A percentile compares a stretch with the other conserved stretches of the same genome.
These are phyloP conservation scores for Uromyces viciae-fabae DNA, from an alignment of 1,284 basidiomycete genomes.

Conservation along the genomic window DNA sequence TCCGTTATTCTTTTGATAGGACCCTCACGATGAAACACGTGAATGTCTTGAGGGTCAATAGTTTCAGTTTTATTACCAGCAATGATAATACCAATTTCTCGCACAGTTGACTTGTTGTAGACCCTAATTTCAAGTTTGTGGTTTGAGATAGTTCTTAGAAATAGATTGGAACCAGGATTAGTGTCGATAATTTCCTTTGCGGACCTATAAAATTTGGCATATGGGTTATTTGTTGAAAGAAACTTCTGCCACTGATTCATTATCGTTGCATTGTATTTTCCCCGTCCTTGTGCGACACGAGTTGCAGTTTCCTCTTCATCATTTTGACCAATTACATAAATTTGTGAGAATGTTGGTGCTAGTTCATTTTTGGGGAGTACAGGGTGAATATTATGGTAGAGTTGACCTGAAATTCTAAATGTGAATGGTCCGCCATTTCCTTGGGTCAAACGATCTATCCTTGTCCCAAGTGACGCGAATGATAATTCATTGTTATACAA, in stretches of 20 bases:
- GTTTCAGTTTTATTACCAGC: neutral
- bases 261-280: neutral
- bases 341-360: neutral
- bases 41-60: neutral
- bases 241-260: neutral
- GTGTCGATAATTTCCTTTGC: neutral
- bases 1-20: neutral
- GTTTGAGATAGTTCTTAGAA: too few species aligned
- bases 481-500: slow-evolving; percentile 17
- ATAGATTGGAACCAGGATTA: neutral
- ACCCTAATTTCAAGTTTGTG: neutral
- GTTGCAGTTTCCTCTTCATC: neutral
- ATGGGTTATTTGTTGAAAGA: neutral
- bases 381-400: neutral
- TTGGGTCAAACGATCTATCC: neutral
- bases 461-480: neutral
- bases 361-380: neutral
- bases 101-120: neutral
- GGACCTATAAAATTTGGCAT: neutral
- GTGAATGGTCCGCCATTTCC: neutral
- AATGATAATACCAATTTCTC: neutral
- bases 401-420: neutral
- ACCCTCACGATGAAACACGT: too few species aligned
- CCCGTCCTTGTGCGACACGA: neutral
- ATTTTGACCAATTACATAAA: neutral